Conservation (phyloP, 1,284 basidiomycete species). For the Melanopsichium pennsylvanicum region DNA sequence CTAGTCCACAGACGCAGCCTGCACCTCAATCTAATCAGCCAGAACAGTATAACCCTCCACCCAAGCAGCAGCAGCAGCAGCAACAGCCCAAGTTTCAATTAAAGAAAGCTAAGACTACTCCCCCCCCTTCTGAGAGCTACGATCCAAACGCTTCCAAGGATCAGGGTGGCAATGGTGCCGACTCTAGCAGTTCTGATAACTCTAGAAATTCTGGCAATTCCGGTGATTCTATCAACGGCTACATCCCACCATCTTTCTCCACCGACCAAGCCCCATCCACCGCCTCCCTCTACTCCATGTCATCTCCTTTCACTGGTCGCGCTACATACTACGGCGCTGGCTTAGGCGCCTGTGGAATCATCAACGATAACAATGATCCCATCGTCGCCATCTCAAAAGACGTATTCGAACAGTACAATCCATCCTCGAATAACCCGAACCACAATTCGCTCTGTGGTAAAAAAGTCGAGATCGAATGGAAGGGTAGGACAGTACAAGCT, state of each 20-base stretch:
- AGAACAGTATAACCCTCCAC: too few species aligned
- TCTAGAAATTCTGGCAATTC: too few species aligned
- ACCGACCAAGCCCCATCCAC: slow-evolving; percentile 8
- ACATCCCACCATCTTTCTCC: slow-evolving; percentile 21
- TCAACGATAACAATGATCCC: slow-evolving; percentile 22
- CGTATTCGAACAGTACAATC: slow-evolving; percentile 48
- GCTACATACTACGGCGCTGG: slow-evolving; percentile 45
- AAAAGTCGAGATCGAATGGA: slow-evolving; percentile 72
- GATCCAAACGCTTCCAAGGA: not conserved
- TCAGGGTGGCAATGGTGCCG: not conserved
- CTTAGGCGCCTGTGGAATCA: slow-evolving; percentile 39
- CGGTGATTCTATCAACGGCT: slow-evolving; percentile 29
- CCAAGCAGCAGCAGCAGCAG: slow-evolving; percentile 4
- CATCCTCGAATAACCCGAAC: slow-evolving; percentile 27
- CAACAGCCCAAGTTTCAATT: not conserved
- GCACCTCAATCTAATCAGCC: slow-evolving; percentile 1
- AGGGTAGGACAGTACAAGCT: slow-evolving; percentile 70
- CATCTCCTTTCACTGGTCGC: slow-evolving; percentile 18
- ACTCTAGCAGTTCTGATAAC: not conserved
- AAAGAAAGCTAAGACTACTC: not conserved
- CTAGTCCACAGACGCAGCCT: too few species aligned
- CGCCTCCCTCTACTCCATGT: slow-evolving; percentile 6
- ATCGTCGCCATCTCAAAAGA: slow-evolving; percentile 49
- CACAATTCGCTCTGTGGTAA: slow-evolving; percentile 70
- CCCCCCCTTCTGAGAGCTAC: not conserved